Evolutionary conservation across 192 early-diverging fungal genomes (phyloP), one percentile per base, ranked within the genome.

Genomic region (Backusella parvicylindrica): DNA sequence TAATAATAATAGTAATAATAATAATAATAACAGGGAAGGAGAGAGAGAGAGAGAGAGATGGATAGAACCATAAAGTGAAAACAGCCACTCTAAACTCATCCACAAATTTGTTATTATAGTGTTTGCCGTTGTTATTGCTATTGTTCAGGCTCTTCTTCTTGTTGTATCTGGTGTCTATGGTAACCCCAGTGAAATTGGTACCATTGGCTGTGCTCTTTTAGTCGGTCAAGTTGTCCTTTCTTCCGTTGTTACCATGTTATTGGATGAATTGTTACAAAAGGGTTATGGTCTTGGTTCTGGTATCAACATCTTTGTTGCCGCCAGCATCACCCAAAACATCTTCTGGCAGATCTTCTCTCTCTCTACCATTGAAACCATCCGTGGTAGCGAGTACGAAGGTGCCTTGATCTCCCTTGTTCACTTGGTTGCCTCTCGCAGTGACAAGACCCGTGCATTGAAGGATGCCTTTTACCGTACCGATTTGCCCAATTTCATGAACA

Each of bases 201-300:
- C 94, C 37, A 94, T 95, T 79, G 97, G 98, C 76, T 95, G 95
- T 75, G 86, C 97, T 74, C 86, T 99, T 60, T 89, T 99, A 70
- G 92, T 99, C 50, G 90, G 97, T 71, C 98, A 99, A 89, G 84
- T 99, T 64, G 95, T 96, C 80, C 88, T 99, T 75, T 95, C 98
- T 31, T 95, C 95, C 72, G 85, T 97, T 28, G 95, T 99, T 81
- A 96, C 96, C 73, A 95, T 99, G 85, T 87, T 99, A 32, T 88
- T 99, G 74, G 98, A 99, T 83, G 98, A 99, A 88, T 89, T 99
- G 78, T 90, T 99, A 81, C 98, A 99, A 85, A 99, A 99, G 89
- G 98, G 98, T 6, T 99, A 99, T 79, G 98, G 98, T 81, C 87
- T 99, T 63, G 98, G 98, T 31, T 99, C 98, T 23, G 98, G 98